Conservation (phyloP, 495 filamentous ascomycete genomes). For the Baudoinia panamericana region DNA sequence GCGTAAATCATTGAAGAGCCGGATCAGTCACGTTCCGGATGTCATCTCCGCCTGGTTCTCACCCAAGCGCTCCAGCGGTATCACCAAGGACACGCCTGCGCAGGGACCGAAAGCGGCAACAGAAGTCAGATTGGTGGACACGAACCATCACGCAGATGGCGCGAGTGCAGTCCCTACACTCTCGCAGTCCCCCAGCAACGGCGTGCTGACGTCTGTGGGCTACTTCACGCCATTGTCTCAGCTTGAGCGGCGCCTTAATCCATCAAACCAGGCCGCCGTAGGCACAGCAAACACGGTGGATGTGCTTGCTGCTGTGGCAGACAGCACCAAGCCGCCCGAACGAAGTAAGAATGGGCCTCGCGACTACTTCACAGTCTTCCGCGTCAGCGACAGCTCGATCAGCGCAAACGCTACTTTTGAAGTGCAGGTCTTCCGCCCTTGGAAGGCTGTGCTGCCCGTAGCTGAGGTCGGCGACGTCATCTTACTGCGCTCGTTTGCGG, state of each 20-base stretch:
- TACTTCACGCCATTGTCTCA: constrained; percentile 58
- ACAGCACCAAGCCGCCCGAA: constrained; percentile 39
- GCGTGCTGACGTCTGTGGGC: constrained; percentile 47
- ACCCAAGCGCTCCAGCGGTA: constrained; percentile 13
- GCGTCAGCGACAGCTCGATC: constrained; percentile 45
- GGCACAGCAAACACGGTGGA: constrained; percentile 35
- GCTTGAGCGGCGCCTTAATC: constrained; percentile 32
- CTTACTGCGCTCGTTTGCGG: constrained; percentile 61
- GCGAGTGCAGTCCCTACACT: no score
- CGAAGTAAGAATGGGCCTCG: constrained; percentile 52
- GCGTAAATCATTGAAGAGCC: constrained; percentile 7
- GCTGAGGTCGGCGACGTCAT: constrained; percentile 60
- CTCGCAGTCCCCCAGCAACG: constrained; percentile 20
- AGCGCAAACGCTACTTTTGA: constrained; percentile 16
- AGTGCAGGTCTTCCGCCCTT: constrained; percentile 63
- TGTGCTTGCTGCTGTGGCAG: constrained; percentile 53
- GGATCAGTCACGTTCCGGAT: constrained; percentile 20
- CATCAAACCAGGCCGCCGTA: constrained; percentile 18
- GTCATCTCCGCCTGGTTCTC: constrained; percentile 26
- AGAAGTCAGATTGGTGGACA: not conserved
- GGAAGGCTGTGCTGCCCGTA: constrained; percentile 55
- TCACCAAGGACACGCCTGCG: not conserved
- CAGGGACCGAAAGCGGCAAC: not conserved
- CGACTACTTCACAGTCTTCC: constrained; percentile 56
- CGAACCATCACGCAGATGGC: no score